These are phyloP conservation scores for Themeda triandra DNA, from an alignment of 176 grass and related monocot species.

Conservation along the genomic window DNA sequence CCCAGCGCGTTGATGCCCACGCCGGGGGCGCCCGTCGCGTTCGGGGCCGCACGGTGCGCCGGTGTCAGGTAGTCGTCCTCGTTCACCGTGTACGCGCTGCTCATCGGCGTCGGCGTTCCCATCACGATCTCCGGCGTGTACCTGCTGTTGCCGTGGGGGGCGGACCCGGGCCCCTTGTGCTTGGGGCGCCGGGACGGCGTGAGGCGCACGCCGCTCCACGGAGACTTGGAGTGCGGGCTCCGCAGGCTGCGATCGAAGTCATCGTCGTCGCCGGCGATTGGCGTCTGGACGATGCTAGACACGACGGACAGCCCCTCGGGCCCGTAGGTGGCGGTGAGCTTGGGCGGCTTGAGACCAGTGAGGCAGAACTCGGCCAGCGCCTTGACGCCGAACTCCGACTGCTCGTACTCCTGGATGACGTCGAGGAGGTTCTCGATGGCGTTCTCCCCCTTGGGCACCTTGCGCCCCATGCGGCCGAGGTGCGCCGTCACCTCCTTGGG, in stretches of 20 bases:
- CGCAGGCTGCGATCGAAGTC: constrained; percentile 61
- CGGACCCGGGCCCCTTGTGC: neutral
- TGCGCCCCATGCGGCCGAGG: constrained; percentile 55
- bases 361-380: constrained; percentile 64
- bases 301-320: constrained; percentile 29
- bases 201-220: constrained; percentile 46
- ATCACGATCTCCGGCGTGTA: constrained; percentile 51
- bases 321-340: constrained; percentile 17
- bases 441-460: constrained; percentile 55
- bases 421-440: constrained; percentile 62
- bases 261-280: neutral
- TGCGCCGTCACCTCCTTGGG: constrained; percentile 42
- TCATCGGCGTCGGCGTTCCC: constrained; percentile 60
- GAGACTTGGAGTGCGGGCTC: constrained; percentile 53
- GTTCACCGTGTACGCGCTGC: constrained; percentile 64
- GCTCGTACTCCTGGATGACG: constrained; percentile 70
- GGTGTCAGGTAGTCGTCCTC: constrained; percentile 62
- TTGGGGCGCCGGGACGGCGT: constrained; percentile 48
- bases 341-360: constrained; percentile 66
- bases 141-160: neutral
- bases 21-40: constrained; percentile 6
- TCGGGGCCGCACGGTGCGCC: neutral
- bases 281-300: constrained; percentile 31
- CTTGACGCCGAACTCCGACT: constrained; percentile 46
- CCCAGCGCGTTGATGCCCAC: constrained; percentile 37